Evolutionary conservation across 139 green algal genomes (phyloP).

Genomic region (Ulvella scutata): DNA sequence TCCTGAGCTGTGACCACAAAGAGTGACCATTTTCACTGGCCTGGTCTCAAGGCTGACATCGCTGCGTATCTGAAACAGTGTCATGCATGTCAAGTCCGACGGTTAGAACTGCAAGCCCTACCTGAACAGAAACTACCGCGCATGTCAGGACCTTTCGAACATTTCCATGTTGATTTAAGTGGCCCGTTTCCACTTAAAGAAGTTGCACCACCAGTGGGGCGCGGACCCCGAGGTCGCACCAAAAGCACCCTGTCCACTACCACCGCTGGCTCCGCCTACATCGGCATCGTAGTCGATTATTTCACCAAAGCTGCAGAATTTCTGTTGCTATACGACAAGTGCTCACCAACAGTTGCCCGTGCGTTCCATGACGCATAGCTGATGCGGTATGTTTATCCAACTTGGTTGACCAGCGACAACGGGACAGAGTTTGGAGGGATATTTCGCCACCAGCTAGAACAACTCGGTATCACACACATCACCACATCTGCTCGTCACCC

Average conservation of each 20-base stretch:
- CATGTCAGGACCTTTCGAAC: background rate
- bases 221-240: background rate
- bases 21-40: constrained; percentile 12
- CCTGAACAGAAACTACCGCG: background rate
- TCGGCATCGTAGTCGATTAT: background rate
- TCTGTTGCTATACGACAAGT: background rate
- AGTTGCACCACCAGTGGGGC: too few species aligned
- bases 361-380: too few species aligned
- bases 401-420: too few species aligned
- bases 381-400: too few species aligned
- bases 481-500: constrained; percentile 1
- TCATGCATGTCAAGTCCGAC: background rate
- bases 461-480: too few species aligned
- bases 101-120: background rate
- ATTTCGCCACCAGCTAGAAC: too few species aligned
- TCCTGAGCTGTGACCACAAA: too few species aligned
- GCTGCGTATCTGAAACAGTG: background rate
- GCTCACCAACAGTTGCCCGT: too few species aligned
- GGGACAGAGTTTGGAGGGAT: too few species aligned
- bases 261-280: background rate
- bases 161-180: background rate
- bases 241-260: background rate
- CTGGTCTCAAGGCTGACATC: background rate
- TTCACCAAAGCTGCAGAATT: background rate
- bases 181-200: background rate